Evolutionary conservation across 805 yeast genomes (phyloP).

Genomic region (Metschnikowia reukaufii): DNA sequence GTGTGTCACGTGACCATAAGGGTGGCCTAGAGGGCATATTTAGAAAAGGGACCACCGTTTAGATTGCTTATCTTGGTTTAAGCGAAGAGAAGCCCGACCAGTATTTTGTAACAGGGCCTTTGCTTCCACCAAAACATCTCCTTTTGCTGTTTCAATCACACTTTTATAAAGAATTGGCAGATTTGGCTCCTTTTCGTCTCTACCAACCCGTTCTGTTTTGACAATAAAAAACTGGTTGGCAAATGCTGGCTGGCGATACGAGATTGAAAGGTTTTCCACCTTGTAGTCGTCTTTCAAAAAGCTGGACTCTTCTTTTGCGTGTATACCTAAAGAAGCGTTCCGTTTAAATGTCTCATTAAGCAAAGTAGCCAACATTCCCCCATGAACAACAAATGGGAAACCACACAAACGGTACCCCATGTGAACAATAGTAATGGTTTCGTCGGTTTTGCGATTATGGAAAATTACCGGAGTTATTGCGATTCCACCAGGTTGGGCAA

Average conservation of each 20-base stretch:
- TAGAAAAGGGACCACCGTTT: conserved; percentile 8
- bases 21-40: not conserved
- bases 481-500: conserved; percentile 76
- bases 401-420: conserved; percentile 80
- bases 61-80: not conserved
- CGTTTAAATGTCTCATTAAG: conserved; percentile 74
- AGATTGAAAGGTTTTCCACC: conserved; percentile 48
- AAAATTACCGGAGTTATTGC: conserved; percentile 72
- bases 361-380: conserved; percentile 81
- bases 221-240: conserved; percentile 76
- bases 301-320: conserved; percentile 26
- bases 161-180: conserved; percentile 43
- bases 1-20: conserved; percentile 6
- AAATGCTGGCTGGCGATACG: conserved; percentile 69
- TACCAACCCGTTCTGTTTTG: conserved; percentile 40
- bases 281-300: conserved; percentile 36
- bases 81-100: conserved; percentile 12
- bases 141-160: conserved; percentile 51
- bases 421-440: conserved; percentile 68
- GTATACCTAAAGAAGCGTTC: conserved; percentile 42
- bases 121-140: conserved; percentile 58
- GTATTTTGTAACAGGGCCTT: conserved; percentile 41
- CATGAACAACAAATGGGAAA: conserved; percentile 84
- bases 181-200: conserved; percentile 24
- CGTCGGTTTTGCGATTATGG: conserved; percentile 53